Evolutionary conservation across 202 grass and related monocot genomes (phyloP).

Genomic region (Alloteropsis angusta): DNA sequence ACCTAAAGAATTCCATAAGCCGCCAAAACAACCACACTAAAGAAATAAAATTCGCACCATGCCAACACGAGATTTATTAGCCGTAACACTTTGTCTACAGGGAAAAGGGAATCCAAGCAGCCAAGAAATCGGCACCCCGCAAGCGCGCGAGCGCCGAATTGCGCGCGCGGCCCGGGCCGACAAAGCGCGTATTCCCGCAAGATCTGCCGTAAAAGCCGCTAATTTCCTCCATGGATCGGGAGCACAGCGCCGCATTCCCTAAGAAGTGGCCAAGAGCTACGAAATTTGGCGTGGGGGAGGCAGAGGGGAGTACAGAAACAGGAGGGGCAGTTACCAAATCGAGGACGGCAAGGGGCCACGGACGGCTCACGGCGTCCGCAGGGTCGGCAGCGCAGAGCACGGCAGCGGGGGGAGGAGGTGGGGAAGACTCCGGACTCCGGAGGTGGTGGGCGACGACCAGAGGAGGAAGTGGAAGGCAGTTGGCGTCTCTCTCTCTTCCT

Average conservation of each 20-base stretch:
- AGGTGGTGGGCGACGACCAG: conserved; percentile 5
- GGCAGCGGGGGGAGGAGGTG: not conserved
- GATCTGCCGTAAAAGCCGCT: not conserved
- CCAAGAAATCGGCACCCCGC: not conserved
- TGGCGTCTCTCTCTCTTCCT: not conserved
- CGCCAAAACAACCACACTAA: not conserved
- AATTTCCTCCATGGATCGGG: not conserved
- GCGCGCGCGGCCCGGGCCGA: not conserved
- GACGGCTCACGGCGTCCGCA: not conserved
- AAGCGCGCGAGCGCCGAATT: not conserved
- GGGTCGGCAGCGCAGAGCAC: not conserved
- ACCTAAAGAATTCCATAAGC: not conserved
- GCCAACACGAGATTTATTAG: not conserved
- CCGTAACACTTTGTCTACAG: not conserved
- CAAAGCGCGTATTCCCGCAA: not conserved
- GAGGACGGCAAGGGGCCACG: not conserved
- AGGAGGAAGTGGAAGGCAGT: not conserved
- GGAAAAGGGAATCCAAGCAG: not conserved
- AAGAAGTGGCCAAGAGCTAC: not conserved
- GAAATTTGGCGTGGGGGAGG: not conserved
- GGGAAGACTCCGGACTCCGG: not conserved
- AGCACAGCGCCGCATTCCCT: not conserved
- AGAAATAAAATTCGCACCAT: not conserved
- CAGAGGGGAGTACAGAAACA: not conserved
- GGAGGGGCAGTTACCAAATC: not conserved